Conservation (phyloP, 2,329 filamentous ascomycete species). For the Endothia cerciana region DNA sequence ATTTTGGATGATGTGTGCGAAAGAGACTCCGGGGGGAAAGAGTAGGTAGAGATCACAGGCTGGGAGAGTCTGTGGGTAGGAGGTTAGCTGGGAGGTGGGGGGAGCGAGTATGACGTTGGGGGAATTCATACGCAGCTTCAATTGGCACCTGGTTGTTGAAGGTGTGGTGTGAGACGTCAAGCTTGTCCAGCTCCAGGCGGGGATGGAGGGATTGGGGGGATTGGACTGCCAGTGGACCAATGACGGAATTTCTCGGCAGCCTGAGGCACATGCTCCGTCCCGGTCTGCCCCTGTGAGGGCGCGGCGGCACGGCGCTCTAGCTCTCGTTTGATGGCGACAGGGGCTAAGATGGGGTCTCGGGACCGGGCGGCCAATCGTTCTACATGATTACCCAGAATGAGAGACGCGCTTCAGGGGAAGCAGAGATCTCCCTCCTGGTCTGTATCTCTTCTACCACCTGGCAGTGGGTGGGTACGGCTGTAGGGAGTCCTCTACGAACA, state of each 20-base stretch:
- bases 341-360: constrained; percentile 1
- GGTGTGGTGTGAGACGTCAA: constrained; percentile 14
- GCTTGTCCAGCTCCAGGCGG: constrained; percentile 14
- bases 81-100: constrained; percentile 7
- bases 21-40: not conserved
- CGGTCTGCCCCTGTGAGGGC: not conserved
- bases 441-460: not conserved
- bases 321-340: not conserved
- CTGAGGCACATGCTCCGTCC: constrained; percentile 19
- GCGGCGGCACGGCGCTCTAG: not conserved
- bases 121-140: constrained; percentile 25
- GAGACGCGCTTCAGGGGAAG: not conserved
- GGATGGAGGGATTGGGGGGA: constrained; percentile 9
- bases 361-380: constrained; percentile 19
- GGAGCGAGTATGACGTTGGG: constrained; percentile 17
- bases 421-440: not conserved
- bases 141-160: constrained; percentile 25
- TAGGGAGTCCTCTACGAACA: too few species aligned
- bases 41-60: not conserved
- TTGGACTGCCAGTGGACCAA: constrained; percentile 13
- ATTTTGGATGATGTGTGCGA: constrained; percentile 50
- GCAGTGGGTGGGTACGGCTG: not conserved
- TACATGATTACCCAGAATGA: constrained; percentile 2
- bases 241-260: constrained; percentile 28
- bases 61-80: not conserved